Conservation (phyloP, 1,284 basidiomycete species). For the Abortiporus biennis region DNA sequence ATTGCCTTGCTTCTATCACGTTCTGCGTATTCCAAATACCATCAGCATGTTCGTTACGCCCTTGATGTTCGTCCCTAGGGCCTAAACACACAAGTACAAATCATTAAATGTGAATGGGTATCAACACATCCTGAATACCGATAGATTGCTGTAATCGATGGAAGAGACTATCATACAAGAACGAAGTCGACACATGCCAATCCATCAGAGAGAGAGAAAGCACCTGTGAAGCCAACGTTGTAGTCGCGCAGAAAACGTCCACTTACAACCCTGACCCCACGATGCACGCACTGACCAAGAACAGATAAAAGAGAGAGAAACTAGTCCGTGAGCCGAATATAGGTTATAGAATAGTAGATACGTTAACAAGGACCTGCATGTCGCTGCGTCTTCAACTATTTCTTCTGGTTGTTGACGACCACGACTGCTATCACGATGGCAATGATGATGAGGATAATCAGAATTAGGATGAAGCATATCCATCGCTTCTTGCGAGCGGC, state of each 20-base stretch:
- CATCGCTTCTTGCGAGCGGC: constrained; percentile 90
- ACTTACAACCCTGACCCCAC: not conserved
- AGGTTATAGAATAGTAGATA: not conserved
- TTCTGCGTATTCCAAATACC: no score
- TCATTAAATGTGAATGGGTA: not conserved
- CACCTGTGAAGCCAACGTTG: not conserved
- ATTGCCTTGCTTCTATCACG: not conserved
- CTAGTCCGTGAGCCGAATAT: not conserved
- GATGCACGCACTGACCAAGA: not conserved
- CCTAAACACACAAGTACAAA: no score
- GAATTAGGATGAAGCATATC: constrained; percentile 78
- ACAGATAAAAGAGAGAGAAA: not conserved
- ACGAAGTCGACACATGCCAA: not conserved
- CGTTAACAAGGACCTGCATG: not conserved
- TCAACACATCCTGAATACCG: not conserved
- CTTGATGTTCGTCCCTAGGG: no score
- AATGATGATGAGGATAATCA: constrained; percentile 52
- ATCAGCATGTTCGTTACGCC: no score
- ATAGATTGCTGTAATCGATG: not conserved
- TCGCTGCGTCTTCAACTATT: constrained; percentile 15
- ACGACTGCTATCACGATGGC: constrained; percentile 57
- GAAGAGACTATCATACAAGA: not conserved
- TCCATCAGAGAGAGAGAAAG: no score
- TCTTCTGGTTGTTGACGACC: constrained; percentile 31
- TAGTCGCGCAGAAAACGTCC: no score